A percentile compares a stretch with the other conserved stretches of the same genome.
phyloP scores from a whole-genome alignment of 139 green algal genomes.

The Chlorella sp. region DNA sequence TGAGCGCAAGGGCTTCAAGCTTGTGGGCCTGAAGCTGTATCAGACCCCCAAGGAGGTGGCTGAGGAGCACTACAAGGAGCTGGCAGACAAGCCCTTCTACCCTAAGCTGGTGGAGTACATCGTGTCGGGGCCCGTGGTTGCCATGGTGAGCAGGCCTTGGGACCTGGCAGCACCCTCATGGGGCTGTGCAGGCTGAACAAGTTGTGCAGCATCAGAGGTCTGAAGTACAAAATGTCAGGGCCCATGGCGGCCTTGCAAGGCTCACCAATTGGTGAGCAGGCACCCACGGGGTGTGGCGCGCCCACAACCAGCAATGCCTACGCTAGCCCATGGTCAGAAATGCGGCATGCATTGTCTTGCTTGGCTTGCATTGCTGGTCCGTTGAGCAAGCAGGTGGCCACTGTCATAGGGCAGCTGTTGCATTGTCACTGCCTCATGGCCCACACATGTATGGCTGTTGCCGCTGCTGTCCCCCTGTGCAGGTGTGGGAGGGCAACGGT shows the following conservation, averaged over 20 bases:
- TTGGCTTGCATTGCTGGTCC: too few relatives aligned
- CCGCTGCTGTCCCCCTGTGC: not conserved
- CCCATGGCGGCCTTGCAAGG: too few relatives aligned
- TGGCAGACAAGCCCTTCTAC: constrained; percentile 93
- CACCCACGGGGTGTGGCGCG: too few relatives aligned
- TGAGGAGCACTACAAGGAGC: constrained; percentile 95
- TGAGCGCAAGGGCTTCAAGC: constrained; percentile 85
- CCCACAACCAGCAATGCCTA: not conserved
- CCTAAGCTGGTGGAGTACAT: constrained; percentile 94
- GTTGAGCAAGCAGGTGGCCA: too few relatives aligned
- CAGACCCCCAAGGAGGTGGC: constrained; percentile 63
- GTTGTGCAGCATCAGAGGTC: too few relatives aligned
- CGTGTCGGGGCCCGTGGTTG: constrained; percentile 90
- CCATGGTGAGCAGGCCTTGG: constrained; percentile 70
- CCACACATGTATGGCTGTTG: too few relatives aligned
- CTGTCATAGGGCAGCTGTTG: too few relatives aligned
- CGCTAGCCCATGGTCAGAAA: not conserved
- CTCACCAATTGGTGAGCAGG: too few relatives aligned
- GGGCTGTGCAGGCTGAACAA: too few relatives aligned
- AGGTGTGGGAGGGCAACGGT: constrained; percentile 93
- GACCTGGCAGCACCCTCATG: not conserved
- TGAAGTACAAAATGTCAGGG: too few relatives aligned
- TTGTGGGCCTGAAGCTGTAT: constrained; percentile 80
- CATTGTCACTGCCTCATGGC: too few relatives aligned
- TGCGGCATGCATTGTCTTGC: not conserved